A percentile compares a stretch with the other conserved stretches of the same genome.
phyloP scores from a whole-genome alignment of 345 rosid genomes.

The Linum lewisii region DNA sequence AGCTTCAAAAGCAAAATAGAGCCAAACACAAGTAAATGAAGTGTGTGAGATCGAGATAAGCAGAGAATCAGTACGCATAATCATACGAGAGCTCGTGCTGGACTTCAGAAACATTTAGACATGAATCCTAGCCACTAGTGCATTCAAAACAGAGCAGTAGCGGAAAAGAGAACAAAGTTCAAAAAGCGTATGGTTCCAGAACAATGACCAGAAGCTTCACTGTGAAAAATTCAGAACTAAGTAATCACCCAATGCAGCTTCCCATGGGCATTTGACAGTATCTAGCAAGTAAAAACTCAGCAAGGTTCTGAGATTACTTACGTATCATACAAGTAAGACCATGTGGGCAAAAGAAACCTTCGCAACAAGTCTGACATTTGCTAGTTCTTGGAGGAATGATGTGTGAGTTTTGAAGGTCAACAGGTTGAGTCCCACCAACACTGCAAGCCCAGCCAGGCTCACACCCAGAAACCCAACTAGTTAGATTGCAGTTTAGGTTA shows the following conservation, averaged over 20 bases:
- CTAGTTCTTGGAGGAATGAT: constrained; percentile 51
- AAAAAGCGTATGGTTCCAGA: too few relatives aligned
- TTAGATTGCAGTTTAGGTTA: constrained; percentile 71
- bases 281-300: too few relatives aligned
- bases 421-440: constrained; percentile 26
- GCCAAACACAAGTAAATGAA: constrained; percentile 7
- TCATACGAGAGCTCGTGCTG: not conserved
- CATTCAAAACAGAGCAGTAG: too few relatives aligned
- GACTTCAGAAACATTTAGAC: too few relatives aligned
- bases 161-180: too few relatives aligned
- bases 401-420: constrained; percentile 44
- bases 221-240: constrained; percentile 2
- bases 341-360: constrained; percentile 85
- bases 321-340: constrained; percentile 97
- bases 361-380: constrained; percentile 69
- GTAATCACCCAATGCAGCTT: not conserved
- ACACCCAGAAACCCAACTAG: constrained; percentile 82
- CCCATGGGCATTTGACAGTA: not conserved
- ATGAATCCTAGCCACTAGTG: too few relatives aligned
- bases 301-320: constrained; percentile 30
- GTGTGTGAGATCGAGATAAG: not conserved
- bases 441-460: constrained; percentile 98
- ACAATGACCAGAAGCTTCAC: too few relatives aligned
- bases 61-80: not conserved
- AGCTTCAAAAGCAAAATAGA: constrained; percentile 31